These are phyloP conservation scores for Neobulgaria alba DNA, from an alignment of 2,329 filamentous ascomycete species.

Conservation along the genomic window DNA sequence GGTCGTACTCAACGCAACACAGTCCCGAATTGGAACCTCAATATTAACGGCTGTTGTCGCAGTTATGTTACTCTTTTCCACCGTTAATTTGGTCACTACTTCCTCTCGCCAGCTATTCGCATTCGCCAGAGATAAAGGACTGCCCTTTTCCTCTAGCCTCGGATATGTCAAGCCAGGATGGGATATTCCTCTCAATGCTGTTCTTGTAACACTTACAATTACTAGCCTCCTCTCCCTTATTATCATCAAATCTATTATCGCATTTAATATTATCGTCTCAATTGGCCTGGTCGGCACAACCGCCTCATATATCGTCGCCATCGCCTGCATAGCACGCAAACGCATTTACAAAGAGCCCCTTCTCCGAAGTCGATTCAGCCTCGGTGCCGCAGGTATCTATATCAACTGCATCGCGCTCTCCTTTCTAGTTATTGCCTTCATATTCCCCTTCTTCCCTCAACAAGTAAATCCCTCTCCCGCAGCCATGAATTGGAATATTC, in stretches of 20 bases:
- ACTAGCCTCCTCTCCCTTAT: conserved; percentile 16
- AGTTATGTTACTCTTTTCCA: conserved; percentile 30
- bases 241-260: conserved; percentile 38
- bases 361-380: conserved; percentile 31
- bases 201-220: conserved; percentile 14
- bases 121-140: conserved; percentile 36
- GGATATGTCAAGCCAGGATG: conserved; percentile 28
- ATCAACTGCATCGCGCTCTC: conserved; percentile 17
- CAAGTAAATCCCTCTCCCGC: conserved; percentile 28
- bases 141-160: conserved; percentile 33
- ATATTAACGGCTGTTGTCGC: conserved; percentile 38
- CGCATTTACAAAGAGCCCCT: conserved; percentile 32
- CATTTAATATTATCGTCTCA: conserved; percentile 43
- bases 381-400: conserved; percentile 34
- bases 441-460: conserved; percentile 41
- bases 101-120: conserved; percentile 34
- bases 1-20: conserved; percentile 42
- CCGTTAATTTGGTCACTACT: conserved; percentile 29
- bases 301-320: conserved; percentile 40
- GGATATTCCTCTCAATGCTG: conserved; percentile 35
- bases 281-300: conserved; percentile 40
- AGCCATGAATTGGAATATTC: conserved; percentile 37
- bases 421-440: conserved; percentile 36
- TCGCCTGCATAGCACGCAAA: conserved; percentile 34
- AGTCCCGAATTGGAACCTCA: conserved; percentile 36